Conservation (phyloP, 192 early-diverging fungal species). For the Gorgonomyces haynaldii region DNA sequence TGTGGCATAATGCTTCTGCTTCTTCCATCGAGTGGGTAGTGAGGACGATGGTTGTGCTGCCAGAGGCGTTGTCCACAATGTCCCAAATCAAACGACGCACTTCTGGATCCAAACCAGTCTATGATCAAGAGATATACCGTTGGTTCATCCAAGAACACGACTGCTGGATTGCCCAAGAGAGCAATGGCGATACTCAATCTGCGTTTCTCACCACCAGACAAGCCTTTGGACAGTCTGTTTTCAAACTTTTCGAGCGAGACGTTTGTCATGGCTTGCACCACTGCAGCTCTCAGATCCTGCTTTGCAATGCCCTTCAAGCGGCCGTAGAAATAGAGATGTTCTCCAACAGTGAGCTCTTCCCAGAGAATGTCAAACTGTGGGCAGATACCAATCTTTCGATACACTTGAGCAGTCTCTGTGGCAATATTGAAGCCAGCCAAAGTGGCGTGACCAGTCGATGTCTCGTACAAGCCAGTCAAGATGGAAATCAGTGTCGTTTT, state of each 20-base stretch:
- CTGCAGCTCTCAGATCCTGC: conserved; percentile 34
- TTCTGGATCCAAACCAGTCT: conserved; percentile 55
- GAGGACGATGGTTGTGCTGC: conserved; percentile 50
- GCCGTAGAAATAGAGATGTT: conserved; percentile 65
- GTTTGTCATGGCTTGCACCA: conserved; percentile 27
- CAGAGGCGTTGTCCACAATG: conserved; percentile 47
- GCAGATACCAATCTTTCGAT: conserved; percentile 58
- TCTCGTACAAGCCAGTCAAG: conserved; percentile 56
- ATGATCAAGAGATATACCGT: conserved; percentile 27
- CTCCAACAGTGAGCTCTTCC: conserved; percentile 58
- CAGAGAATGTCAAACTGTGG: conserved; percentile 68
- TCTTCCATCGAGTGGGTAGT: conserved; percentile 75
- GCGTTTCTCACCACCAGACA: conserved; percentile 57
- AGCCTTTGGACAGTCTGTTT: conserved; percentile 30
- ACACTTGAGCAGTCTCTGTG: conserved; percentile 44
- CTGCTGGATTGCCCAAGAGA: conserved; percentile 35
- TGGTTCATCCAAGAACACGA: conserved; percentile 59
- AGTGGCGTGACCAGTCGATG: conserved; percentile 46
- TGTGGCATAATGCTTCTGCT: conserved; percentile 62
- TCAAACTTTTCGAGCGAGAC: conserved; percentile 45
- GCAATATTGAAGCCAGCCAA: conserved; percentile 46
- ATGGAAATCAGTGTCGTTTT: conserved; percentile 68
- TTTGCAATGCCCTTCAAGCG: conserved; percentile 56
- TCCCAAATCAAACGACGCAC: conserved; percentile 68
- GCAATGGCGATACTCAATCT: conserved; percentile 40